These are phyloP conservation scores for Ceratopteris richardii DNA, from an alignment of 75 land plant genomes.

Conservation along the genomic window DNA sequence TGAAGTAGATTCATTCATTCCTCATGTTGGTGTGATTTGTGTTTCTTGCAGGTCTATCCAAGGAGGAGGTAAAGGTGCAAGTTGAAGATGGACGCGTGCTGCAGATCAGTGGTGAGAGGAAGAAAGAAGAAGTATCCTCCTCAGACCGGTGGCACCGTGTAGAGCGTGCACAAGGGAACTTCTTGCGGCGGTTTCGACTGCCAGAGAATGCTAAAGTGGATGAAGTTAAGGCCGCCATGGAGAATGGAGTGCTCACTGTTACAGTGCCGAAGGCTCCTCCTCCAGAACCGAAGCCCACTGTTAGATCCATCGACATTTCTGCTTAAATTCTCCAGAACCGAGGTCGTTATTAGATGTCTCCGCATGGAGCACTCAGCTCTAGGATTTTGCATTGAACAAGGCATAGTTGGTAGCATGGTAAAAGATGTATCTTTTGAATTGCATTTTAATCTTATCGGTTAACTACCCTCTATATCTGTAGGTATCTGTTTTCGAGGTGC, in stretches of 20 bases:
- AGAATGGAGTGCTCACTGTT: constrained; percentile 48
- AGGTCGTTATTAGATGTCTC: too few species aligned
- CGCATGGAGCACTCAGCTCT: too few species aligned
- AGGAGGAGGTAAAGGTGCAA: constrained; percentile 49
- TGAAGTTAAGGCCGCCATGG: constrained; percentile 27
- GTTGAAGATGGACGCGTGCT: constrained; percentile 48
- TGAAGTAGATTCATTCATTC: too few species aligned
- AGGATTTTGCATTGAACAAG: too few species aligned
- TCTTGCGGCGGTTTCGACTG: constrained; percentile 58
- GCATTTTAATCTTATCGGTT: too few species aligned
- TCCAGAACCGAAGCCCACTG: constrained; percentile 8
- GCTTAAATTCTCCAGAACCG: neutral
- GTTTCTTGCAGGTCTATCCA: constrained; percentile 34
- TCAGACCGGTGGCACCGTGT: constrained; percentile 59
- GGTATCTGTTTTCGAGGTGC: too few species aligned
- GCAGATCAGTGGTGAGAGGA: constrained; percentile 57
- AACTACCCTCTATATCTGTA: too few species aligned
- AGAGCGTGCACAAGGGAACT: constrained; percentile 43
- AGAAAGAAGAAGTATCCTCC: constrained; percentile 36
- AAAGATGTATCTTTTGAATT: too few species aligned
- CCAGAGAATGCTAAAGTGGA: constrained; percentile 48
- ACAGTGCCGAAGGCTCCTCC: constrained; percentile 29
- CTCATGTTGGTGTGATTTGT: neutral
- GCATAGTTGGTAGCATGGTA: too few species aligned
- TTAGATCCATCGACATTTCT: constrained; percentile 10